Percentiles rank a stretch among this genome's conserved stretches.
These are phyloP conservation scores for Cladosporium oxysporum DNA, from an alignment of 2,329 filamentous ascomycete genomes.

Conservation along the genomic window DNA sequence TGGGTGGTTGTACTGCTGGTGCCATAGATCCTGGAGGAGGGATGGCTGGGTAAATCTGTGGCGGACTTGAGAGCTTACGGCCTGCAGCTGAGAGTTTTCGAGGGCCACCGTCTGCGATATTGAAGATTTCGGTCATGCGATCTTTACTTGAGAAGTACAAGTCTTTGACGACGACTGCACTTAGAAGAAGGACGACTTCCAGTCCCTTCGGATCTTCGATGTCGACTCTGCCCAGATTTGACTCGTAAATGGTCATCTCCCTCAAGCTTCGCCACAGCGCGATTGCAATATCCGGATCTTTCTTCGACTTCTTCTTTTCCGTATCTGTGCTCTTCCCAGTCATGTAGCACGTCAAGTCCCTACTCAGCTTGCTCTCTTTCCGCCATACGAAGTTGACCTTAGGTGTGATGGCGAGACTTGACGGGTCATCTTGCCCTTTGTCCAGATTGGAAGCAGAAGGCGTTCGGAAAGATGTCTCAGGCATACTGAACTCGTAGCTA, in stretches of 20 bases:
- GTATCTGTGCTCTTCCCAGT: slow-evolving; percentile 70
- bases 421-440: slow-evolving; percentile 65
- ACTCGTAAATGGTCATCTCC: slow-evolving; percentile 88
- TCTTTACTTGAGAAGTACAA: slow-evolving; percentile 55
- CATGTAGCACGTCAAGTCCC: slow-evolving; percentile 86
- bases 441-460: slow-evolving; percentile 81
- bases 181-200: slow-evolving; percentile 73
- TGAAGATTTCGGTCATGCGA: slow-evolving; percentile 74
- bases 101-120: slow-evolving; percentile 57
- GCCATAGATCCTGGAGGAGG: not conserved
- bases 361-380: slow-evolving; percentile 79
- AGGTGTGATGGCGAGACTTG: slow-evolving; percentile 56
- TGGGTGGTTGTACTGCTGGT: slow-evolving; percentile 12
- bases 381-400: slow-evolving; percentile 87
- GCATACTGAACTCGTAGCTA: slow-evolving; percentile 91
- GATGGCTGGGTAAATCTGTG: slow-evolving; percentile 21
- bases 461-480: slow-evolving; percentile 76
- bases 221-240: slow-evolving; percentile 85
- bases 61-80: slow-evolving; percentile 31
- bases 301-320: slow-evolving; percentile 62
- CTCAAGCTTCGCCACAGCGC: slow-evolving; percentile 76
- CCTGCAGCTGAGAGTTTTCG: slow-evolving; percentile 31
- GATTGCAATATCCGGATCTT: slow-evolving; percentile 91
- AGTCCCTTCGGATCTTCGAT: slow-evolving; percentile 92
- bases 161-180: slow-evolving; percentile 62